Percentiles rank a stretch among this genome's conserved stretches.
Conservation (phyloP, 2,329 filamentous ascomycete species). For the Penicillium sp. region DNA sequence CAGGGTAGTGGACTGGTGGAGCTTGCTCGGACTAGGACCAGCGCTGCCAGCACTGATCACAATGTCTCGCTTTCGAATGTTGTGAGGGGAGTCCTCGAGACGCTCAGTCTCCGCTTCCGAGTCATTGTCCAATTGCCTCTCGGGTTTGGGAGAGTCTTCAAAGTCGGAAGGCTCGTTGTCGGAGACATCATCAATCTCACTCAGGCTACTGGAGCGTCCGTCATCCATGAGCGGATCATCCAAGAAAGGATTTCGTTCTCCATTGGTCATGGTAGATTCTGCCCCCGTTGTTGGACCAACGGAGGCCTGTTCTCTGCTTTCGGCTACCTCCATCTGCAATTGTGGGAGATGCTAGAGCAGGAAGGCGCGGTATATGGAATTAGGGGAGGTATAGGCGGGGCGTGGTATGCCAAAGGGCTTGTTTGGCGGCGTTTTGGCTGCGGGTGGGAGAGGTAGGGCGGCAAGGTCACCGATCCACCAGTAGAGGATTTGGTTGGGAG, state of each 20-base stretch:
- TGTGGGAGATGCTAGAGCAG: conserved; percentile 2
- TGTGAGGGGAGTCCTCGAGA: conserved; percentile 83
- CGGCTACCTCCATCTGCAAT: conserved; percentile 45
- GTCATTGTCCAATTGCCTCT: conserved; percentile 66
- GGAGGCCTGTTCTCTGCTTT: conserved; percentile 39
- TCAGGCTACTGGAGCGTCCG: conserved; percentile 85
- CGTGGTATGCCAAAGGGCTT: conserved; percentile 18
- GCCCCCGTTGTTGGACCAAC: conserved; percentile 39
- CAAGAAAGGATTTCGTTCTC: conserved; percentile 38
- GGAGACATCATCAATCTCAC: conserved; percentile 83
- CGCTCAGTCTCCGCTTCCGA: conserved; percentile 95
- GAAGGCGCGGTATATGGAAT: neutral
- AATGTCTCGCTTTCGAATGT: conserved; percentile 65
- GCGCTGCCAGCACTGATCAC: conserved; percentile 62
- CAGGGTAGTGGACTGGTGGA: conserved; percentile 62
- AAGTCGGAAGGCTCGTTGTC: conserved; percentile 66
- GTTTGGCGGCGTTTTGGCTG: conserved; percentile 23
- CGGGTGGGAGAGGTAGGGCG: conserved; percentile 18
- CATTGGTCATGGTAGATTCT: conserved; percentile 41
- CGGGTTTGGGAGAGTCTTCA: conserved; percentile 49
- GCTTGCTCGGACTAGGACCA: conserved; percentile 76
- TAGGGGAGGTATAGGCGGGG: neutral
- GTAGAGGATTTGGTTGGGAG: conserved; percentile 12
- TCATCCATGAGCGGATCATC: conserved; percentile 60
- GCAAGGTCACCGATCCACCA: conserved; percentile 24